Percentiles rank a stretch among this genome's conserved stretches.
phyloP scores from a whole-genome alignment of 495 filamentous ascomycete species.

The Hypoxylon subgilvum region DNA sequence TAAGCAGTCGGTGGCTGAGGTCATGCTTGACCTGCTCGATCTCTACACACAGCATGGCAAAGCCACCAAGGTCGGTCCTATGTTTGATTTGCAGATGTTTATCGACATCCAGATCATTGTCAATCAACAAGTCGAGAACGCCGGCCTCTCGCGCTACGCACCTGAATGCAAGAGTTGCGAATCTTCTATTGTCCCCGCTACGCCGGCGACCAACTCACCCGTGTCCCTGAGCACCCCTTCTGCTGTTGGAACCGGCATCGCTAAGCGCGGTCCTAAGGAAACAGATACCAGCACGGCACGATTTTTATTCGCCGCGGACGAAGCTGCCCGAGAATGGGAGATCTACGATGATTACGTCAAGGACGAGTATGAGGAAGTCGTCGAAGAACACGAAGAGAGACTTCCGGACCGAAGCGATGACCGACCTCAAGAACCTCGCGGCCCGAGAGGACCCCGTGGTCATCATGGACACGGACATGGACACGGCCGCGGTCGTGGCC shows the following conservation, averaged over 20 bases:
- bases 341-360: slow-evolving; percentile 71
- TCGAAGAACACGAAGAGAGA: slow-evolving; percentile 66
- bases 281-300: slow-evolving; percentile 76
- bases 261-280: slow-evolving; percentile 57
- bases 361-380: slow-evolving; percentile 79
- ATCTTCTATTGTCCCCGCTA: slow-evolving; percentile 44
- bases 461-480: slow-evolving; percentile 35
- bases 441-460: slow-evolving; percentile 37
- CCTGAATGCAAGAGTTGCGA: slow-evolving; percentile 53
- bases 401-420: slow-evolving; percentile 46
- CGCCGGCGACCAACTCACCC: slow-evolving; percentile 42
- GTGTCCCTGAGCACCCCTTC: slow-evolving; percentile 49
- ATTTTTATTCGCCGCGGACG: slow-evolving; percentile 85
- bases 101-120: slow-evolving; percentile 83
- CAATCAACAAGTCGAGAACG: slow-evolving; percentile 70
- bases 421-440: slow-evolving; percentile 41
- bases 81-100: slow-evolving; percentile 74
- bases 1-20: slow-evolving; percentile 79
- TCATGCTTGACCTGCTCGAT: slow-evolving; percentile 83
- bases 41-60: slow-evolving; percentile 79
- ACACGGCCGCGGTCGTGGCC: slow-evolving; percentile 25
- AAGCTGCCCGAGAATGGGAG: slow-evolving; percentile 73
- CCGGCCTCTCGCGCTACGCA: slow-evolving; percentile 43
- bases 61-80: slow-evolving; percentile 72
- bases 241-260: slow-evolving; percentile 42